A percentile compares a stretch with the other conserved stretches of the same genome.
Conservation (phyloP, 2,329 filamentous ascomycete species). For the Berkeleyomyces basicola region DNA sequence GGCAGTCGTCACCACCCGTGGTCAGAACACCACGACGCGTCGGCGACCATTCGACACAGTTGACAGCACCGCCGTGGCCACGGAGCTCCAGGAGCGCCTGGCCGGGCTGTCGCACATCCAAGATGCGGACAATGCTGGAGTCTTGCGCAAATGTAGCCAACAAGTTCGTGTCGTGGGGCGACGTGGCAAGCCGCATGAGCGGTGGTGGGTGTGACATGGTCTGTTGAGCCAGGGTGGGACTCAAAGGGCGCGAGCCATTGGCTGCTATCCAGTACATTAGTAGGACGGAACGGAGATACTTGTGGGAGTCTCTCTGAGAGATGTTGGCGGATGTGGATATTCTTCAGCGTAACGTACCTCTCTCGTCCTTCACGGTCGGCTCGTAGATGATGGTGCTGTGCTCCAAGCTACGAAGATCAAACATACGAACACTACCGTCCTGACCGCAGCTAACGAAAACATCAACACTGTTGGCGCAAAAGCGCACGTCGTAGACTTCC, state of each 20-base stretch:
- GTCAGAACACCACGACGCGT: slow-evolving; percentile 73
- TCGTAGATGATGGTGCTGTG: slow-evolving; percentile 99
- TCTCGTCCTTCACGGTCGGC: slow-evolving; percentile 70
- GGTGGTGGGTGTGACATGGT: slow-evolving; percentile 64
- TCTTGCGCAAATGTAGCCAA: slow-evolving; percentile 95
- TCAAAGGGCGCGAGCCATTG: slow-evolving; percentile 42
- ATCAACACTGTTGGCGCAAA: slow-evolving; percentile 96
- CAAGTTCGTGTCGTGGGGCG: slow-evolving; percentile 86
- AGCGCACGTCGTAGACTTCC: slow-evolving; percentile 95
- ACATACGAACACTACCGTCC: slow-evolving; percentile 96
- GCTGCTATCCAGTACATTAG: slow-evolving; percentile 24
- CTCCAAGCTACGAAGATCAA: slow-evolving; percentile 87
- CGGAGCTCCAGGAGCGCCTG: slow-evolving; percentile 87
- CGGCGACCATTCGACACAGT: slow-evolving; percentile 93
- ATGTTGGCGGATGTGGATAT: background rate
- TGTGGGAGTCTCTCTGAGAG: too few relatives aligned
- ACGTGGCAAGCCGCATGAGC: slow-evolving; percentile 67
- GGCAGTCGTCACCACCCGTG: slow-evolving; percentile 79
- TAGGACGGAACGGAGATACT: background rate
- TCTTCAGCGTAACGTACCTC: slow-evolving; percentile 32
- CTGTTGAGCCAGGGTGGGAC: slow-evolving; percentile 60
- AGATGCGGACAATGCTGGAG: slow-evolving; percentile 78
- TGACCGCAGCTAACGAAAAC: slow-evolving; percentile 97
- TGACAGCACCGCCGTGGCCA: slow-evolving; percentile 71
- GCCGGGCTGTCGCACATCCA: slow-evolving; percentile 90